phyloP scores from a whole-genome alignment of 257 asterid species.

The Scutellaria minor region DNA sequence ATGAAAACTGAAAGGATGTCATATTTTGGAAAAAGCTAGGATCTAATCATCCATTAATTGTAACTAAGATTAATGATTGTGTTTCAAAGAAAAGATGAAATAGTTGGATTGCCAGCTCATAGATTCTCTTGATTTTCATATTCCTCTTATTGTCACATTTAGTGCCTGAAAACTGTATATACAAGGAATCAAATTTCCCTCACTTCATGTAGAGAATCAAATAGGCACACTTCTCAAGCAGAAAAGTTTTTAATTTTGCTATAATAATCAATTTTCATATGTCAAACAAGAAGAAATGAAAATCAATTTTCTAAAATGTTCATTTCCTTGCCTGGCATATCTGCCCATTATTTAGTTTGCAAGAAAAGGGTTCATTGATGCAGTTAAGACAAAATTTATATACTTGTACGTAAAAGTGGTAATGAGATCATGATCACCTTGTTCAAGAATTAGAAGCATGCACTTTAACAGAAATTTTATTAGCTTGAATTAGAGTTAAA shows the following conservation, averaged over 20 bases:
- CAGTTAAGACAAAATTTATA: not conserved
- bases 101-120: not conserved
- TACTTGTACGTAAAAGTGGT: not conserved
- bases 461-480: not conserved
- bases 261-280: not conserved
- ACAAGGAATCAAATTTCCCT: not conserved
- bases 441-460: not conserved
- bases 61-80: not conserved
- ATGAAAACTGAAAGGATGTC: not conserved
- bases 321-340: not conserved
- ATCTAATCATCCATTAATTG: too few species aligned
- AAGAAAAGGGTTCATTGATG: not conserved
- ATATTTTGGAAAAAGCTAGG: not conserved
- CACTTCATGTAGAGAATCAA: too few species aligned
- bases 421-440: not conserved
- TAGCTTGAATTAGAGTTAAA: not conserved
- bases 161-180: not conserved
- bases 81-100: not conserved
- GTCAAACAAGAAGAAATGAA: not conserved
- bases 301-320: not conserved
- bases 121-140: not conserved
- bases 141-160: not conserved
- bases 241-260: not conserved
- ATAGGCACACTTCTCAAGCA: not conserved
- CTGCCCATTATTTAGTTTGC: not conserved